Evolutionary conservation across 208 protist genomes (phyloP).

Genomic region (Trypanosoma platydactyli): DNA sequence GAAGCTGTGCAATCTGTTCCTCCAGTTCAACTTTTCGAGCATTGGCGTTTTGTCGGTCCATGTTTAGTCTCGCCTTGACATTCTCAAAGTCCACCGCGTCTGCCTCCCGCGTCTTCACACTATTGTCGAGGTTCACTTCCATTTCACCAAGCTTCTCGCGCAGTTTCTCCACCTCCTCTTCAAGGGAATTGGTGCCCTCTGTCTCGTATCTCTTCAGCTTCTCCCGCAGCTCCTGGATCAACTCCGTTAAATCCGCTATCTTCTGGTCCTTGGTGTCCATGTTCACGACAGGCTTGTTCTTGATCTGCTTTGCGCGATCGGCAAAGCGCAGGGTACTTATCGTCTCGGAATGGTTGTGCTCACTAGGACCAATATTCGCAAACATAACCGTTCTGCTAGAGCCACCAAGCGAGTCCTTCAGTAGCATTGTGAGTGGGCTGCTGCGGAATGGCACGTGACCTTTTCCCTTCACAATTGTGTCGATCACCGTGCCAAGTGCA

Average conservation of each 20-base stretch:
- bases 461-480: constrained; percentile 88
- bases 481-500: constrained; percentile 89
- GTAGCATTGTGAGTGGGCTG: constrained; percentile 85
- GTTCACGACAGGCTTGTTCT: constrained; percentile 91
- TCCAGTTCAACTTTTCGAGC: constrained; percentile 44
- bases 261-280: constrained; percentile 91
- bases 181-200: constrained; percentile 57
- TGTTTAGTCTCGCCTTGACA: constrained; percentile 39
- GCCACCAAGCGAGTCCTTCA: constrained; percentile 91
- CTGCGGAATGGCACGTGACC: constrained; percentile 86
- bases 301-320: constrained; percentile 91
- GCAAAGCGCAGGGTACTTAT: constrained; percentile 89
- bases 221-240: constrained; percentile 74
- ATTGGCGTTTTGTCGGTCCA: constrained; percentile 46
- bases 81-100: constrained; percentile 73
- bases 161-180: constrained; percentile 66
- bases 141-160: constrained; percentile 68
- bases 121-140: constrained; percentile 76
- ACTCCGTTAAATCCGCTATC: constrained; percentile 74
- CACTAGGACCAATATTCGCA: constrained; percentile 88
- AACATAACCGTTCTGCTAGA: constrained; percentile 92
- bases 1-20: constrained; percentile 58
- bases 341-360: constrained; percentile 87
- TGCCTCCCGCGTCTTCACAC: constrained; percentile 64
- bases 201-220: constrained; percentile 83